Evolutionary conservation across 192 early-diverging fungal genomes (phyloP).

Genomic region (Coemansia umbellata): DNA sequence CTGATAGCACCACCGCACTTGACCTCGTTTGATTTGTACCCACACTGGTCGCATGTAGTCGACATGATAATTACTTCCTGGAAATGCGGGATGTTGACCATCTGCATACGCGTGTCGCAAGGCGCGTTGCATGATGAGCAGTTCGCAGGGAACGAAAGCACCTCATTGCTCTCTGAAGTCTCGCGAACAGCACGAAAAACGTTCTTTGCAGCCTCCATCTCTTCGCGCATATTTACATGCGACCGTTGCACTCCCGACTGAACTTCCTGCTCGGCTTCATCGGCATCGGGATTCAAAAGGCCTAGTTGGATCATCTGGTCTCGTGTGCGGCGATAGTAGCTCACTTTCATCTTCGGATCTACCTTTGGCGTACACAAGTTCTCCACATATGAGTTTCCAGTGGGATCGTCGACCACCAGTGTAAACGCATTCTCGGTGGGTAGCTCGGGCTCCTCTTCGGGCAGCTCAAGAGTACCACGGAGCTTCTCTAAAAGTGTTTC

Average conservation of each 20-base stretch:
- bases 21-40: constrained; percentile 95
- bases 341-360: constrained; percentile 71
- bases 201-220: constrained; percentile 38
- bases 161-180: constrained; percentile 63
- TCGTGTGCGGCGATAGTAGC: constrained; percentile 66
- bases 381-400: constrained; percentile 91
- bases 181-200: constrained; percentile 45
- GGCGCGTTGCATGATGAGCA: constrained; percentile 78
- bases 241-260: constrained; percentile 8
- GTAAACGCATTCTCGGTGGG: constrained; percentile 56
- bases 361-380: constrained; percentile 69
- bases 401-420: constrained; percentile 80
- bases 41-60: constrained; percentile 85
- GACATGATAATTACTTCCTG: constrained; percentile 96
- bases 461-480: constrained; percentile 50
- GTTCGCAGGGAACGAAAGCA: constrained; percentile 78
- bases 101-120: constrained; percentile 85
- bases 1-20: constrained; percentile 90
- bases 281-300: constrained; percentile 57
- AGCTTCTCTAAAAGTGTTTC: constrained; percentile 64
- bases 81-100: constrained; percentile 91
- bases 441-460: constrained; percentile 37
- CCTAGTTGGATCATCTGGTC: constrained; percentile 81
- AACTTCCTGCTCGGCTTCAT: constrained; percentile 34
- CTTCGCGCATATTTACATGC: constrained; percentile 28